These are phyloP conservation scores for Akebia trifoliata DNA, from an alignment of 164 flowering plant species.

Conservation along the genomic window DNA sequence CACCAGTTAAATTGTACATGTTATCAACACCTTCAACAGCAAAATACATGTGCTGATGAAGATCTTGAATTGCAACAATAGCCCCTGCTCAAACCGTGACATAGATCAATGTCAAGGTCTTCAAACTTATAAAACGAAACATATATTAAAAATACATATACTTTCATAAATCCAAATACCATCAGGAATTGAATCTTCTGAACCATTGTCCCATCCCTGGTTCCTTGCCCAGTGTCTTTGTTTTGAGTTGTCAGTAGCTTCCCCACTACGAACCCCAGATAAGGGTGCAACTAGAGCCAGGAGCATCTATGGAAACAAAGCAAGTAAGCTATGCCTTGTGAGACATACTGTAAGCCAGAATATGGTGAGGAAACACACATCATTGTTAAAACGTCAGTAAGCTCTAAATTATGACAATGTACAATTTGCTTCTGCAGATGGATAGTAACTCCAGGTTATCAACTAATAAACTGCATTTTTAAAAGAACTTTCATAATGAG, in stretches of 20 bases:
- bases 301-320: conserved; percentile 50
- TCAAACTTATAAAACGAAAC: conserved; percentile 5
- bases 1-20: conserved; percentile 49
- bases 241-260: conserved; percentile 17
- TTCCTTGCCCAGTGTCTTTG: conserved; percentile 22
- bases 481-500: not conserved
- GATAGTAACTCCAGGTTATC: not conserved
- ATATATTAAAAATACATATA: not conserved
- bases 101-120: conserved; percentile 4
- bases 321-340: conserved; percentile 4
- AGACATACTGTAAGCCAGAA: conserved; percentile 11
- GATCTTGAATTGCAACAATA: conserved; percentile 85
- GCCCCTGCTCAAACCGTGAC: conserved; percentile 48
- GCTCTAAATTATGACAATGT: not conserved
- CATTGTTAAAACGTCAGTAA: not conserved
- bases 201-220: conserved; percentile 27
- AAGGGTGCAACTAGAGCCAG: conserved; percentile 43
- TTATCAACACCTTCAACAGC: conserved; percentile 52
- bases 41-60: conserved; percentile 79
- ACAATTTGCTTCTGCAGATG: not conserved
- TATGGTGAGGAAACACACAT: not conserved
- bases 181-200: conserved; percentile 49
- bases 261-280: conserved; percentile 29
- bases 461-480: not conserved
- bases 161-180: conserved; percentile 35